Conservation (phyloP, 495 filamentous ascomycete genomes). For the Neurospora tetrasperma region DNA sequence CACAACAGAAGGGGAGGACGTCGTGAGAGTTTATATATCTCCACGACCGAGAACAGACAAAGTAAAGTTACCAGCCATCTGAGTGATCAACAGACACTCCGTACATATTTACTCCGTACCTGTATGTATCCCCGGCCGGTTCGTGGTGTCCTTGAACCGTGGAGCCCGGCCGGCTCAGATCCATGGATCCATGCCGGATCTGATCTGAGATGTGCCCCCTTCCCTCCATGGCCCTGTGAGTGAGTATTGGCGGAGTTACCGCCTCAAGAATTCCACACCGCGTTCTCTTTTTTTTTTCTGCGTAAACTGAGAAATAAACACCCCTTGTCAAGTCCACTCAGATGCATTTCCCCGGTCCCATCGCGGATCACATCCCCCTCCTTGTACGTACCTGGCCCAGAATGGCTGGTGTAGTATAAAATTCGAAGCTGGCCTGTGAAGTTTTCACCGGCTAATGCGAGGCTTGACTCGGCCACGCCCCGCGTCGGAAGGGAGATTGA, state of each 20-base stretch:
- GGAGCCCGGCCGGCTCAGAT: neutral
- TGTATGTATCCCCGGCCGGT: neutral
- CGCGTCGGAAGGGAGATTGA: neutral
- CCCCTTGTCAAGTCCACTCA: neutral
- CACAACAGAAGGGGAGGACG: neutral
- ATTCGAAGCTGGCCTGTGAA: neutral
- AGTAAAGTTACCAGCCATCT: neutral
- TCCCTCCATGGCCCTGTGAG: neutral
- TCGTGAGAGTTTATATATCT: neutral
- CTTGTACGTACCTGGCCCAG: neutral
- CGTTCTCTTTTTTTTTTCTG: neutral
- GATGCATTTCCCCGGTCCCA: neutral
- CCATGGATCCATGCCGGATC: neutral
- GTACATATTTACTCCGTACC: neutral
- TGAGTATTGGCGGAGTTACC: neutral
- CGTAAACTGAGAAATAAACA: neutral
- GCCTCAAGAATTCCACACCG: neutral
- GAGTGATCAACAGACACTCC: neutral
- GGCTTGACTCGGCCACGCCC: neutral
- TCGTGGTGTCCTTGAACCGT: neutral
- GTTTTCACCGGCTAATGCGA: too few relatives aligned
- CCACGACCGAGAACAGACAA: neutral
- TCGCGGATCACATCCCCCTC: neutral
- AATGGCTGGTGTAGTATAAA: neutral
- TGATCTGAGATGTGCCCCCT: neutral